phyloP scores from a whole-genome alignment of 371 early-diverging fungal genomes.

The Mucor saturninus region DNA sequence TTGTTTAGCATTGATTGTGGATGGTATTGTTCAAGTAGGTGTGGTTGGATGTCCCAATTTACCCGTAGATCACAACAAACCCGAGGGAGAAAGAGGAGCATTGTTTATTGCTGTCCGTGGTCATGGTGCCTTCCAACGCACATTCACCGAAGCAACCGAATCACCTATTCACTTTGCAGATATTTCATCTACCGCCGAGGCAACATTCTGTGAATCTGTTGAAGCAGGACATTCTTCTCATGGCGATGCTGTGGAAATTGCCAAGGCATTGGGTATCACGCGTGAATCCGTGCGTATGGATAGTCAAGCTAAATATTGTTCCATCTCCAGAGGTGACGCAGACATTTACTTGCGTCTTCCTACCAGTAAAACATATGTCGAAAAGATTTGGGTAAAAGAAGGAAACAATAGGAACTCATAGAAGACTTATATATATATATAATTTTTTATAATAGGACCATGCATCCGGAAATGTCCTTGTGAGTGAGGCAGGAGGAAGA shows the following conservation, averaged over 20 bases:
- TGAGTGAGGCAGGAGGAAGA: constrained; percentile 94
- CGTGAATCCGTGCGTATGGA: constrained; percentile 87
- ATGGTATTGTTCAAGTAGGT: constrained; percentile 89
- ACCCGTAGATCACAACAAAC: constrained; percentile 66
- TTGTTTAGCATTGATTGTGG: constrained; percentile 89
- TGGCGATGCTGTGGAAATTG: constrained; percentile 78
- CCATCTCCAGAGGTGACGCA: constrained; percentile 88
- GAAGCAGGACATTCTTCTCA: constrained; percentile 94
- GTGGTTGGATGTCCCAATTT: constrained; percentile 96
- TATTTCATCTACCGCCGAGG: constrained; percentile 59
- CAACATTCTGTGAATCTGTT: constrained; percentile 93
- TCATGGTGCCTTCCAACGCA: constrained; percentile 86
- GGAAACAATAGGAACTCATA: too few relatives aligned
- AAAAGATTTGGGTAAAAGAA: constrained; percentile 92
- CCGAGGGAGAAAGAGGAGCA: constrained; percentile 75
- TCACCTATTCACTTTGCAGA: constrained; percentile 66
- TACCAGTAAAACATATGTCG: constrained; percentile 77
- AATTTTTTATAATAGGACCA: constrained; percentile 72
- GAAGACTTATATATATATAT: neutral
- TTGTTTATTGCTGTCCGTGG: constrained; percentile 81
- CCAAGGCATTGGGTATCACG: constrained; percentile 73
- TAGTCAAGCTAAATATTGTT: constrained; percentile 93
- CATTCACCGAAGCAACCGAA: constrained; percentile 63
- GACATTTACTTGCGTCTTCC: constrained; percentile 92
- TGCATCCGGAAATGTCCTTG: constrained; percentile 89